Percentiles rank a stretch among this genome's conserved stretches.
Conservation (phyloP, 78 protist genomes). For the Kipferlia bialata region DNA sequence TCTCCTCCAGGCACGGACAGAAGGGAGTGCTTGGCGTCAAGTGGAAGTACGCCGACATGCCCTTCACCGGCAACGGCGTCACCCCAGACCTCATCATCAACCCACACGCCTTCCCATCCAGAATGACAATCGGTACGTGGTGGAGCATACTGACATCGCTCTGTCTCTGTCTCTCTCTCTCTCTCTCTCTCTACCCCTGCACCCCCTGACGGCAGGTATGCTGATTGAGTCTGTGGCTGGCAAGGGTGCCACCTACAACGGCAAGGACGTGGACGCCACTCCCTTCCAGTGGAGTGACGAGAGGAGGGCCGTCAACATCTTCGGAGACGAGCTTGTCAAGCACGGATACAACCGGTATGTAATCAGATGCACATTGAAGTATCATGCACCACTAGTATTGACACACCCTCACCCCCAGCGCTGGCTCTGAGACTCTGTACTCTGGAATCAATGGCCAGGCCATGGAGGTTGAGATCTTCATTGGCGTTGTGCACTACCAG, state of each 20-base stretch:
- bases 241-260: slow-evolving; percentile 75
- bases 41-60: slow-evolving; percentile 75
- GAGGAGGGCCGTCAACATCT: slow-evolving; percentile 55
- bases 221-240: slow-evolving; percentile 83
- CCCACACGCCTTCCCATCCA: slow-evolving; percentile 96
- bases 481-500: slow-evolving; percentile 89
- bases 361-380: no score
- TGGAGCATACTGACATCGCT: no score
- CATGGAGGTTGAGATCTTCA: slow-evolving; percentile 72
- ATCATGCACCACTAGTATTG: not conserved
- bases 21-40: slow-evolving; percentile 57
- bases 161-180: not conserved
- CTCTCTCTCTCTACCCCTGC: no score
- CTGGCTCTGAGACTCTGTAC: slow-evolving; percentile 77
- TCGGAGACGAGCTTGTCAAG: slow-evolving; percentile 66
- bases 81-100: slow-evolving; percentile 92
- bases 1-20: slow-evolving; percentile 88
- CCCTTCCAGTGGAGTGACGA: slow-evolving; percentile 13
- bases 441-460: slow-evolving; percentile 69
- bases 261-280: not conserved
- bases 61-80: slow-evolving; percentile 86
- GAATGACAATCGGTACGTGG: slow-evolving; percentile 99
- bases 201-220: slow-evolving; percentile 81
- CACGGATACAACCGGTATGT: slow-evolving; percentile 78
- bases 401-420: no score